Percentiles rank a stretch among this genome's conserved stretches.
Conservation (phyloP, 225 moss, liverwort and hornwort species). For the Ulota crispa region DNA sequence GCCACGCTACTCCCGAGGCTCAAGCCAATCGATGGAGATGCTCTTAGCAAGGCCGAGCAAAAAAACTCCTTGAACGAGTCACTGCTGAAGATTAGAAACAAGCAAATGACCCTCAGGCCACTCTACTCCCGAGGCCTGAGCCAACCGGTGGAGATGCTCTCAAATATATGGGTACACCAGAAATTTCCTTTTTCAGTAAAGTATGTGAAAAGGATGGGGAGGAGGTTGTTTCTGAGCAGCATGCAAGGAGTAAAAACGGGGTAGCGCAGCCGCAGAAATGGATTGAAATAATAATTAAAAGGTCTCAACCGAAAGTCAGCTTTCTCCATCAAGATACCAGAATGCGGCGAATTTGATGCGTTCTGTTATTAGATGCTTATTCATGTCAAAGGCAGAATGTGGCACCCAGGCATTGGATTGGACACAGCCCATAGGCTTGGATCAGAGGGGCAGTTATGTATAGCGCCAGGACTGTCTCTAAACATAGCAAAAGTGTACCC, state of each 20-base stretch:
- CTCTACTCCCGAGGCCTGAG: too few species aligned
- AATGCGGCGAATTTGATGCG: slow-evolving; percentile 21
- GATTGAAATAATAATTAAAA: not conserved
- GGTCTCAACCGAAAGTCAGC: slow-evolving; percentile 7
- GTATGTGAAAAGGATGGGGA: too few species aligned
- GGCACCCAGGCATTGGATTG: not conserved
- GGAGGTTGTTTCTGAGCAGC: not conserved
- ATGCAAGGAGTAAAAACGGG: not conserved
- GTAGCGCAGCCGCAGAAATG: not conserved
- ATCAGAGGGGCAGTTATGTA: slow-evolving; percentile 20
- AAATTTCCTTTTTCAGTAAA: too few species aligned
- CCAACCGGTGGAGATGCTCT: too few species aligned
- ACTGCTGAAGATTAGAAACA: too few species aligned
- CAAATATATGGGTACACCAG: too few species aligned
- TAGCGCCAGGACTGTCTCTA: not conserved
- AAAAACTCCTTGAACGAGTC: too few species aligned
- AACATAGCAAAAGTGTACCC: slow-evolving; percentile 14
- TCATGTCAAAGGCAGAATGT: not conserved
- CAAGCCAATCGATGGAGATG: too few species aligned
- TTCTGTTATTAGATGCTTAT: slow-evolving; percentile 23
- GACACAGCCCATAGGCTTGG: not conserved
- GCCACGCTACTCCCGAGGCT: too few species aligned
- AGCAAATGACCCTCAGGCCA: too few species aligned
- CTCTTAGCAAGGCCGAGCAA: too few species aligned
- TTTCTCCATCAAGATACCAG: not conserved